phyloP scores from a whole-genome alignment of 768 basidiomycete species.

The Mycena latifolia region DNA sequence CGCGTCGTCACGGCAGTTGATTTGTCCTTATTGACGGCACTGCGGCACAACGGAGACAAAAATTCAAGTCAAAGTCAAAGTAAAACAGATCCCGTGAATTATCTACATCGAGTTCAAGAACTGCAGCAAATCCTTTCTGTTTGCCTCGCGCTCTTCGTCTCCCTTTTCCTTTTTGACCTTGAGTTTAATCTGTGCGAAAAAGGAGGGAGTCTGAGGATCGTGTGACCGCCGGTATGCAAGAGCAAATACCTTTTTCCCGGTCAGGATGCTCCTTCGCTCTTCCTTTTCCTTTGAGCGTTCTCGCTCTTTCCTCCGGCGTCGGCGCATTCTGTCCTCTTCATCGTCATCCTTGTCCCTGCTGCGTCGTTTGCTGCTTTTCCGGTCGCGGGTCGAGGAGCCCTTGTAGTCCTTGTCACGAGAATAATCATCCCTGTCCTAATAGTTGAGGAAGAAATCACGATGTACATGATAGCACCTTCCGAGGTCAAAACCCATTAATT shows the following conservation, averaged over 20 bases:
- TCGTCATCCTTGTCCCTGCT: slow-evolving; percentile 12
- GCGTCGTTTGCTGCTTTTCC: slow-evolving; percentile 11
- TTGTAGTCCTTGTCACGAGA: slow-evolving; percentile 27
- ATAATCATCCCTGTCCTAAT: slow-evolving; percentile 24
- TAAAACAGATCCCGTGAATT: not conserved
- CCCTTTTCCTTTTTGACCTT: slow-evolving; percentile 72
- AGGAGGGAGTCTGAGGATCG: slow-evolving; percentile 7
- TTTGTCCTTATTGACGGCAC: slow-evolving; percentile 8
- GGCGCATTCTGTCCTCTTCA: slow-evolving; percentile 42
- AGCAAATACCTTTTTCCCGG: slow-evolving; percentile 67
- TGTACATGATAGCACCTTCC: slow-evolving; percentile 30
- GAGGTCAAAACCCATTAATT: slow-evolving; percentile 32
- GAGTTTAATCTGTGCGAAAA: slow-evolving; percentile 64
- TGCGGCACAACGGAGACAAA: not conserved
- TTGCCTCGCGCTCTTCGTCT: slow-evolving; percentile 69
- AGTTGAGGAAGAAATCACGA: slow-evolving; percentile 3
- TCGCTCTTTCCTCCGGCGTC: slow-evolving; percentile 52
- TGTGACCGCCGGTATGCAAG: not conserved
- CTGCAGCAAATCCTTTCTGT: slow-evolving; percentile 63
- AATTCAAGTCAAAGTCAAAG: too few relatives aligned
- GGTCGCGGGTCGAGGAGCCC: slow-evolving; percentile 17
- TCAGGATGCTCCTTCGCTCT: slow-evolving; percentile 67
- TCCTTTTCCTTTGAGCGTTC: slow-evolving; percentile 49
- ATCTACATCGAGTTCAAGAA: slow-evolving; percentile 67
- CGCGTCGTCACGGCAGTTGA: slow-evolving; percentile 36